Conservation (phyloP, 2,329 filamentous ascomycete genomes). For the Colletotrichum cordylinicola region DNA sequence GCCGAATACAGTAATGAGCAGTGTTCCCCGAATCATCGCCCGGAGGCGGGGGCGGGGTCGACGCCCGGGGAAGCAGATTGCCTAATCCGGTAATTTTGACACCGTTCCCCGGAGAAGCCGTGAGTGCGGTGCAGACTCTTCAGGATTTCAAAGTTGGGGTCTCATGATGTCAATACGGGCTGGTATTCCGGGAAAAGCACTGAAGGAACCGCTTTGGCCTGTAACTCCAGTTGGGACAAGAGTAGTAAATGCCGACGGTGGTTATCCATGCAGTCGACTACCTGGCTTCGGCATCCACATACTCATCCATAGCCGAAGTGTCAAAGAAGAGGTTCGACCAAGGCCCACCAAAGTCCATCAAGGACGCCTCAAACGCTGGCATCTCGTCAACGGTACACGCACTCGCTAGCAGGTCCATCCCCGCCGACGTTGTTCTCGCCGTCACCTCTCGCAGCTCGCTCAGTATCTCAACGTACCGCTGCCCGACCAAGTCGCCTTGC, state of each 20-base stretch:
- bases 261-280: not conserved
- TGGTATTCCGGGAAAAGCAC: not conserved
- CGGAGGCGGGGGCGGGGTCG: not conserved
- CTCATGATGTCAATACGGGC: not conserved
- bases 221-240: not conserved
- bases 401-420: not conserved
- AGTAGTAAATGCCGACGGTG: not conserved
- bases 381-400: not conserved
- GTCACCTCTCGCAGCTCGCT: not conserved
- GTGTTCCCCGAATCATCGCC: not conserved
- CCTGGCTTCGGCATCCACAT: not conserved
- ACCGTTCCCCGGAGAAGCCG: not conserved
- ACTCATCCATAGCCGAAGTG: not conserved
- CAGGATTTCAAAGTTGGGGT: not conserved
- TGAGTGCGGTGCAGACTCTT: not conserved
- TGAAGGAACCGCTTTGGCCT: accelerated
- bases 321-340: not conserved
- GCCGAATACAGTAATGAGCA: not conserved
- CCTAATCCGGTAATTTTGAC: not conserved
- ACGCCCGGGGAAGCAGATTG: not conserved
- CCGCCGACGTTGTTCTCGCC: not conserved
- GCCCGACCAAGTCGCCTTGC: not conserved
- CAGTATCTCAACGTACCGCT: not conserved
- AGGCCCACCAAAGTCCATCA: not conserved
- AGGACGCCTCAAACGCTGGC: not conserved